Percentiles rank a stretch among this genome's conserved stretches.
phyloP scores from a whole-genome alignment of 2,329 filamentous ascomycete species.

The Huntiella savannae region DNA sequence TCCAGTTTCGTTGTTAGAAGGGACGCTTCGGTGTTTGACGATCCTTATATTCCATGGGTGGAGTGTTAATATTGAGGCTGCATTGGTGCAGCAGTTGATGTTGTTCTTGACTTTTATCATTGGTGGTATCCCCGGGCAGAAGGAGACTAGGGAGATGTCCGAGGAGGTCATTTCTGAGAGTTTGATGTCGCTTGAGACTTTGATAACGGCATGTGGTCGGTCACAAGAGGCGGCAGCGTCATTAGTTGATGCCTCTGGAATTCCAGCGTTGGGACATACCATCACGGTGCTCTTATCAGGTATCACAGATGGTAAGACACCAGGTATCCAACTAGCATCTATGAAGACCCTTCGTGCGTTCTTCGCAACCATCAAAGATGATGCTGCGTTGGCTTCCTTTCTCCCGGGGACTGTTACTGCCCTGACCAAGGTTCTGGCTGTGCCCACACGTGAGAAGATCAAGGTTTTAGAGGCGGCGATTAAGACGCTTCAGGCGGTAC shows the following conservation, averaged over 20 bases:
- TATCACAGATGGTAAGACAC: slow-evolving; percentile 42
- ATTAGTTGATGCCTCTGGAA: slow-evolving; percentile 36
- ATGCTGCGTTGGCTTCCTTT: slow-evolving; percentile 63
- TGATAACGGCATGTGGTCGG: slow-evolving; percentile 41
- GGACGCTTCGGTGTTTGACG: slow-evolving; percentile 55
- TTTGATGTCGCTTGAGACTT: slow-evolving; percentile 46
- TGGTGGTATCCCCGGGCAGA: slow-evolving; percentile 47
- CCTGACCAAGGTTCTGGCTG: slow-evolving; percentile 55
- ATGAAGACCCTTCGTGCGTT: slow-evolving; percentile 44
- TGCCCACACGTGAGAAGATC: slow-evolving; percentile 37
- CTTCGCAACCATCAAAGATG: slow-evolving; percentile 45
- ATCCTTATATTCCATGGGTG: slow-evolving; percentile 63
- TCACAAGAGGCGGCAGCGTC: slow-evolving; percentile 29
- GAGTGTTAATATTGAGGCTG: slow-evolving; percentile 48
- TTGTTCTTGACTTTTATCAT: slow-evolving; percentile 69
- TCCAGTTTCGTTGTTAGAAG: slow-evolving; percentile 53
- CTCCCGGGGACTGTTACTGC: slow-evolving; percentile 74
- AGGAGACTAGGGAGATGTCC: slow-evolving; percentile 26
- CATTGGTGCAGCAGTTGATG: slow-evolving; percentile 66
- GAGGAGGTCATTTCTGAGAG: slow-evolving; percentile 61
- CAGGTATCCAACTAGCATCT: slow-evolving; percentile 53
- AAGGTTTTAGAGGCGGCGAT: slow-evolving; percentile 45
- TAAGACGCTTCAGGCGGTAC: slow-evolving; percentile 33
- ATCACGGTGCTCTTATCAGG: slow-evolving; percentile 65
- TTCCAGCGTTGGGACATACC: slow-evolving; percentile 66